phyloP scores from a whole-genome alignment of 2,329 filamentous ascomycete genomes.

The Drechslerella coelobrocha region DNA sequence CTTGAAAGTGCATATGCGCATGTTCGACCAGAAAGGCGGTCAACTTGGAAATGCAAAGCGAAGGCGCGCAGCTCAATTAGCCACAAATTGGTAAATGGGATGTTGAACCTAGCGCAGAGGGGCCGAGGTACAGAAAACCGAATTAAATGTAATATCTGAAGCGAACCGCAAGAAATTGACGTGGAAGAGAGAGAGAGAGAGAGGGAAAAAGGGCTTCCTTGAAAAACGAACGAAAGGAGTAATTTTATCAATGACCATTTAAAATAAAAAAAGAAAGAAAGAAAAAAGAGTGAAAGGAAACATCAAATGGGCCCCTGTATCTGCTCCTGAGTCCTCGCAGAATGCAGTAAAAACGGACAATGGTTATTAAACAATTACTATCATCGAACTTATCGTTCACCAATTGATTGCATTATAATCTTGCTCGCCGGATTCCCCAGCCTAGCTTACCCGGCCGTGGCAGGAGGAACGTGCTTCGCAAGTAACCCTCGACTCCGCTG shows the following conservation, averaged over 20 bases:
- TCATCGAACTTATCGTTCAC: background rate
- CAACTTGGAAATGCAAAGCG: background rate
- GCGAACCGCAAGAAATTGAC: too few relatives aligned
- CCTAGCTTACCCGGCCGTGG: conserved; percentile 26
- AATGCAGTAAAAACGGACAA: conserved; percentile 10
- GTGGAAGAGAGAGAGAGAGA: conserved; percentile 35
- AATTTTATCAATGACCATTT: conserved; percentile 35
- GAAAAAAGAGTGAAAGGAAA: conserved; percentile 42
- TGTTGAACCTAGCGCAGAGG: background rate
- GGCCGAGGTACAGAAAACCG: conserved; percentile 31
- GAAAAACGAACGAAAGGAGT: conserved; percentile 39
- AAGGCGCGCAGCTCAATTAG: background rate
- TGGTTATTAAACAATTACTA: conserved; percentile 21
- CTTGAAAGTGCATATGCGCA: conserved; percentile 6
- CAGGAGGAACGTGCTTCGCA: conserved; percentile 50
- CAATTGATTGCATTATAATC: background rate
- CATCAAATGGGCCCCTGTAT: conserved; percentile 46
- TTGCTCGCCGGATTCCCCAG: background rate
- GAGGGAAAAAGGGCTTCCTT: conserved; percentile 2
- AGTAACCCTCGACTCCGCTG: background rate
- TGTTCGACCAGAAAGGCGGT: background rate
- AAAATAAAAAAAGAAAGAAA: conserved; percentile 29
- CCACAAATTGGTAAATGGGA: background rate
- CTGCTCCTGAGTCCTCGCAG: background rate
- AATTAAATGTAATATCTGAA: conserved; percentile 35